phyloP scores from a whole-genome alignment of 2,329 filamentous ascomycete species.

The Plenodomus biglobosus region DNA sequence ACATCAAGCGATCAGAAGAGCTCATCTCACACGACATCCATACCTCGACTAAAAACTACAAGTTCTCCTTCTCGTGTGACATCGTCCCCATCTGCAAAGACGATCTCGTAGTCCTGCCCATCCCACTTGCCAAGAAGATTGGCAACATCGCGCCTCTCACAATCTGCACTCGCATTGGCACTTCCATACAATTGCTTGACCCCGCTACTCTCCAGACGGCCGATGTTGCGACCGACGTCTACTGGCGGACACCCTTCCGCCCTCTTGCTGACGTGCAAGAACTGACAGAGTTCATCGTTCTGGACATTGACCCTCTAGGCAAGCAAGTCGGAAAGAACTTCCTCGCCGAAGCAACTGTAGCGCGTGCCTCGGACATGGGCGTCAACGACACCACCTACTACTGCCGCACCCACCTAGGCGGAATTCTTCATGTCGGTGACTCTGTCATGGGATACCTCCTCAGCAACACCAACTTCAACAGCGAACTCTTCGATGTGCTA shows the following conservation, averaged over 20 bases:
- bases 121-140: conserved; percentile 80
- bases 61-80: conserved; percentile 88
- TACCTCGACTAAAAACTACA: conserved; percentile 88
- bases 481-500: conserved; percentile 77
- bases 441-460: conserved; percentile 94
- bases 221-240: conserved; percentile 78
- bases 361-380: conserved; percentile 82
- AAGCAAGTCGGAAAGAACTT: conserved; percentile 77
- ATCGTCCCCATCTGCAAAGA: conserved; percentile 96
- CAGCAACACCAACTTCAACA: conserved; percentile 90
- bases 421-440: conserved; percentile 83
- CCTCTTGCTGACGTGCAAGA: conserved; percentile 81
- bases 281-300: conserved; percentile 87
- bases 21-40: conserved; percentile 92
- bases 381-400: conserved; percentile 86
- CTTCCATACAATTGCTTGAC: conserved; percentile 85
- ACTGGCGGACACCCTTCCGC: conserved; percentile 87
- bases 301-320: conserved; percentile 85
- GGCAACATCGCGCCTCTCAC: conserved; percentile 88
- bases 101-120: conserved; percentile 88
- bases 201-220: conserved; percentile 87
- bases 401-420: conserved; percentile 84
- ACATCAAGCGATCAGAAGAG: conserved; percentile 83
- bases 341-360: conserved; percentile 85
- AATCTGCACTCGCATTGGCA: conserved; percentile 86